Evolutionary conservation across 2,329 filamentous ascomycete species (phyloP).

Genomic region (Epichloe bromicola): DNA sequence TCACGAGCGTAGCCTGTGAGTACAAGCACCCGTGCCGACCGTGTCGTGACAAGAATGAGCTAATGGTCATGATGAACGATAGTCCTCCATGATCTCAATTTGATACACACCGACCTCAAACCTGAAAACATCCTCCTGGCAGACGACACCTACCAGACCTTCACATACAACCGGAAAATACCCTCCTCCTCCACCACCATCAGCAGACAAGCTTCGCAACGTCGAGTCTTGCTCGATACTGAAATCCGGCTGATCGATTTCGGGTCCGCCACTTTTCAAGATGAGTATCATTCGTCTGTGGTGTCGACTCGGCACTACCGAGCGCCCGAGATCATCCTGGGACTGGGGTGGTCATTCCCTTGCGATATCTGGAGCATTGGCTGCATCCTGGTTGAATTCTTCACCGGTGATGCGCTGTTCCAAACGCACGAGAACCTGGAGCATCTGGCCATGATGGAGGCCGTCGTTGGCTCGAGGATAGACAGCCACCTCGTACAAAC

Average conservation of each 20-base stretch:
- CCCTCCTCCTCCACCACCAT: slow-evolving; percentile 51
- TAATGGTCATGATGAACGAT: neutral
- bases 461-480: slow-evolving; percentile 46
- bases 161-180: slow-evolving; percentile 57
- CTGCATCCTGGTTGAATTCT: slow-evolving; percentile 60
- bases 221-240: slow-evolving; percentile 52
- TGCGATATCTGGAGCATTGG: slow-evolving; percentile 66
- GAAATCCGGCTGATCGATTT: slow-evolving; percentile 62
- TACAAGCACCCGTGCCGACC: slow-evolving; percentile 13
- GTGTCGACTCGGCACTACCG: slow-evolving; percentile 59
- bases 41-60: neutral
- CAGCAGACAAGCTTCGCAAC: slow-evolving; percentile 47
- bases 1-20: slow-evolving; percentile 97
- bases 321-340: slow-evolving; percentile 58
- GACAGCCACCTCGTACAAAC: slow-evolving; percentile 42
- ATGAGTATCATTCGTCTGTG: slow-evolving; percentile 60
- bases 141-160: slow-evolving; percentile 53
- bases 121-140: slow-evolving; percentile 59
- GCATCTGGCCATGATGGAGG: slow-evolving; percentile 66
- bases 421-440: slow-evolving; percentile 63
- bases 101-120: slow-evolving; percentile 81
- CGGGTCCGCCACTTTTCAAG: slow-evolving; percentile 58
- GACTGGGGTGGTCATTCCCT: slow-evolving; percentile 57
- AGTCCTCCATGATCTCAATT: slow-evolving; percentile 93
- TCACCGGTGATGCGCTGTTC: slow-evolving; percentile 57